Conservation (phyloP, 2,329 filamentous ascomycete species). For the Fusarium verticillioides region DNA sequence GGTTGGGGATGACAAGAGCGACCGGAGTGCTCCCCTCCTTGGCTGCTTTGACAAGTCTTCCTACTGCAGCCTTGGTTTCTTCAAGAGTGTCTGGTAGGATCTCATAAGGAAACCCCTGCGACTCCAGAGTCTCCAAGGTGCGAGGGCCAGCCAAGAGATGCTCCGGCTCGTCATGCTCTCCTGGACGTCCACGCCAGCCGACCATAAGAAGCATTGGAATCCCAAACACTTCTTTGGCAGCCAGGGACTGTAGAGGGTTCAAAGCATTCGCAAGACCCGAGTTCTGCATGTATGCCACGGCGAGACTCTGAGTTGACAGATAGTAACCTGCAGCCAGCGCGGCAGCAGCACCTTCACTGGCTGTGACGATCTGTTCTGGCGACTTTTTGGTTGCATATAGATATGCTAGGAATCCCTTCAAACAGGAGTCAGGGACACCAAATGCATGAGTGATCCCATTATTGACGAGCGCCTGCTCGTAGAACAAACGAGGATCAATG, state of each 20-base stretch:
- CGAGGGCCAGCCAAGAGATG: neutral
- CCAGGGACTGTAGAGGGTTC: slow-evolving; percentile 10
- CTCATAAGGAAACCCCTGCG: neutral
- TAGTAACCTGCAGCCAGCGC: neutral
- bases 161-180: slow-evolving; percentile 5
- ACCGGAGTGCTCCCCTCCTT: neutral
- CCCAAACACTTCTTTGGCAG: slow-evolving; percentile 16
- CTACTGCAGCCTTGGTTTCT: neutral
- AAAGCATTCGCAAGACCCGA: slow-evolving; percentile 2
- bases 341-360: neutral
- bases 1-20: neutral
- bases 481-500: slow-evolving; percentile 1
- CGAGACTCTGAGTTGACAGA: neutral
- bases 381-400: neutral
- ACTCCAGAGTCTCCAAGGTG: neutral
- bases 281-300: neutral
- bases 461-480: neutral
- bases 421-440: neutral
- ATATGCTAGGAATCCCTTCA: neutral
- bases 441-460: slow-evolving; percentile 1
- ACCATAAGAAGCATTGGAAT: slow-evolving; percentile 16
- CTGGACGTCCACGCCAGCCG: slow-evolving; percentile 2
- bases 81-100: neutral
- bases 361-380: neutral
- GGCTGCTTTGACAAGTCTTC: neutral